These are phyloP conservation scores for Xerocomus amazonicus DNA, from an alignment of 1,284 basidiomycete genomes.

Conservation along the genomic window DNA sequence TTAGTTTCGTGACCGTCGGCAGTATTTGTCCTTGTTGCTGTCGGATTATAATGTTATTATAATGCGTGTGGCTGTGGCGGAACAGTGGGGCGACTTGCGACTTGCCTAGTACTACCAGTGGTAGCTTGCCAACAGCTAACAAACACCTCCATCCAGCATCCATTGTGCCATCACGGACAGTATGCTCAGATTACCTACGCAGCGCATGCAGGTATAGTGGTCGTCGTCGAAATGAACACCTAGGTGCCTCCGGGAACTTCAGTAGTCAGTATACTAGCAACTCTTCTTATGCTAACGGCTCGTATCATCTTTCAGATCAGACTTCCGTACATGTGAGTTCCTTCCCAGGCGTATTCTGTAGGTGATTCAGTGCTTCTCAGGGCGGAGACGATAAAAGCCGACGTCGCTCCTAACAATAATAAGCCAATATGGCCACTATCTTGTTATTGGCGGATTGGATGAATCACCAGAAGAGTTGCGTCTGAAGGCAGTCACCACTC, in stretches of 20 bases:
- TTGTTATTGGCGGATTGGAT: slow-evolving; percentile 68
- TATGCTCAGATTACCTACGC: slow-evolving; percentile 62
- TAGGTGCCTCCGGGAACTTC: slow-evolving; percentile 37
- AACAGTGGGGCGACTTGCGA: too few species aligned
- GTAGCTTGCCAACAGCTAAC: too few species aligned
- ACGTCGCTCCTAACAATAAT: slow-evolving; percentile 58
- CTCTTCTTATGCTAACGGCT: slow-evolving; percentile 11
- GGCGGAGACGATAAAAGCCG: slow-evolving; percentile 54
- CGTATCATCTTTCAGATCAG: slow-evolving; percentile 34
- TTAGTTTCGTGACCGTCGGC: too few species aligned
- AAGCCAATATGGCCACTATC: slow-evolving; percentile 83
- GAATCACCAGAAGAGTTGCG: slow-evolving; percentile 81
- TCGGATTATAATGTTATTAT: too few species aligned
- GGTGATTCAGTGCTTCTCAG: slow-evolving; percentile 36
- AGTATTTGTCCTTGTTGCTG: too few species aligned
- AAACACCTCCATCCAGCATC: too few species aligned
- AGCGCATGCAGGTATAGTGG: slow-evolving; percentile 69
- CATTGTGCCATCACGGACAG: too few species aligned
- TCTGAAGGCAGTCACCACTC: slow-evolving; percentile 60
- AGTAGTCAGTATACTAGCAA: slow-evolving; percentile 32
- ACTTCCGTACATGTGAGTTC: slow-evolving; percentile 45
- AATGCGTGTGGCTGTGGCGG: too few species aligned
- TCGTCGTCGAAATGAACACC: slow-evolving; percentile 68
- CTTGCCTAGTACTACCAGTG: too few species aligned
- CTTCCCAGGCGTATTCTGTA: slow-evolving; percentile 8